Evolutionary conservation across 2,329 filamentous ascomycete species (phyloP).

Genomic region (Aspergillus versicolor): DNA sequence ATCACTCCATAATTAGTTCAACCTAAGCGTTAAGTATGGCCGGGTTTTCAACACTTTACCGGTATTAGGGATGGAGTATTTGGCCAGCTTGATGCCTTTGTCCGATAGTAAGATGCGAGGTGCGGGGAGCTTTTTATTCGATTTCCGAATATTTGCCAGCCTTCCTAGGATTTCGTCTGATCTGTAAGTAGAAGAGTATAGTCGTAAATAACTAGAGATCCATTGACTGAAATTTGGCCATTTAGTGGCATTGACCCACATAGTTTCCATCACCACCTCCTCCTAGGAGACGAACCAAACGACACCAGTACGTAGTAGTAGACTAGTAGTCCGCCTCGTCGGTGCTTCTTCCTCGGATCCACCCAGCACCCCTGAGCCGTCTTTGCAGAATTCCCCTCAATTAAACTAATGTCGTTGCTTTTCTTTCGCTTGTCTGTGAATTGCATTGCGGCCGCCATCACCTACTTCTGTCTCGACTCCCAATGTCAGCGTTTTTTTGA

Average conservation of each 20-base stretch:
- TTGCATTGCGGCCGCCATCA: neutral
- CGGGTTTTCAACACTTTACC: too few relatives aligned
- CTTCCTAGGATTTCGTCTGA: too few relatives aligned
- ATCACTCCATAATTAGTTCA: too few relatives aligned
- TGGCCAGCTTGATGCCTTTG: too few relatives aligned
- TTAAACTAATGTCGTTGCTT: constrained; percentile 1
- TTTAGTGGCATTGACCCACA: neutral
- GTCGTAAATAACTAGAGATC: neutral
- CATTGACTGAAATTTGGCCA: neutral
- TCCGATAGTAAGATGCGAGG: too few relatives aligned
- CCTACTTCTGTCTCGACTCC: neutral
- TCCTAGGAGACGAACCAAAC: too few relatives aligned
- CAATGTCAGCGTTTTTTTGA: neutral
- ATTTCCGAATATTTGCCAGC: too few relatives aligned
- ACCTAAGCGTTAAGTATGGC: too few relatives aligned
- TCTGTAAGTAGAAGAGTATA: neutral
- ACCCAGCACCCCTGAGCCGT: constrained; percentile 6
- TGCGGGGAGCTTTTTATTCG: too few relatives aligned
- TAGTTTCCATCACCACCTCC: neutral
- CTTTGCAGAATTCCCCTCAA: constrained; percentile 4
- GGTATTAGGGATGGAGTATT: too few relatives aligned
- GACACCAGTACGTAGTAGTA: too few relatives aligned
- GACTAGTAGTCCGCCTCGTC: neutral
- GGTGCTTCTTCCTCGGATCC: neutral
- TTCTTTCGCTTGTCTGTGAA: neutral